Evolutionary conservation across 208 protist species (phyloP).

Genomic region (Acanthamoeba royreba): DNA sequence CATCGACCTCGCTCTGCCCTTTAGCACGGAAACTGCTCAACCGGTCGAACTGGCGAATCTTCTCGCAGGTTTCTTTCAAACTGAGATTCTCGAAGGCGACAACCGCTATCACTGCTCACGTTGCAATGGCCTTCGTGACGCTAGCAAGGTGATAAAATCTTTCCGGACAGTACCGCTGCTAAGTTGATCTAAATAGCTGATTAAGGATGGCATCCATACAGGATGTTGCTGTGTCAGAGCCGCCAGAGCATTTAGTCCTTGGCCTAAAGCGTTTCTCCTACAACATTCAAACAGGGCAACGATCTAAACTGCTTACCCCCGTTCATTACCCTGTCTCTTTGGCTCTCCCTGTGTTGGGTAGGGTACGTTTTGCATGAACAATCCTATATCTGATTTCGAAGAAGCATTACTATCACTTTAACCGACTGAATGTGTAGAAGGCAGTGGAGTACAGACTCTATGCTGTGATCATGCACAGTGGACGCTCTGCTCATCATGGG

Average conservation of each 20-base stretch:
- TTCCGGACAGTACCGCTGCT: too few relatives aligned
- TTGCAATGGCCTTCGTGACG: neutral
- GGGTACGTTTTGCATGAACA: neutral
- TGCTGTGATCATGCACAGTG: constrained; percentile 5
- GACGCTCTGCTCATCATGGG: neutral
- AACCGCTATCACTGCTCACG: neutral
- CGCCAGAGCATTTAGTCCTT: neutral
- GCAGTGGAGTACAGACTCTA: neutral
- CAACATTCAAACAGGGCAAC: neutral
- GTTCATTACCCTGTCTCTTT: neutral
- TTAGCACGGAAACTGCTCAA: neutral
- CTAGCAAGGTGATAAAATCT: too few relatives aligned
- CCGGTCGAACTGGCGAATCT: neutral
- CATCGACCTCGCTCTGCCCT: neutral
- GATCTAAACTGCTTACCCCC: neutral
- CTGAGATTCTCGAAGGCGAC: neutral
- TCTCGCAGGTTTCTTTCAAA: neutral
- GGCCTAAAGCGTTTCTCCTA: neutral
- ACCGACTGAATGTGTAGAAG: too few relatives aligned
- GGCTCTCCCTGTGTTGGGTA: neutral
- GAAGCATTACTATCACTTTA: too few relatives aligned
- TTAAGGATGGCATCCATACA: too few relatives aligned
- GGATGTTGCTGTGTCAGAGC: neutral
- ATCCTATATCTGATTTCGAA: too few relatives aligned
- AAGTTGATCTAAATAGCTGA: too few relatives aligned